These are phyloP conservation scores for Tarenaya hassleriana DNA, from an alignment of 345 rosid species.

Conservation along the genomic window DNA sequence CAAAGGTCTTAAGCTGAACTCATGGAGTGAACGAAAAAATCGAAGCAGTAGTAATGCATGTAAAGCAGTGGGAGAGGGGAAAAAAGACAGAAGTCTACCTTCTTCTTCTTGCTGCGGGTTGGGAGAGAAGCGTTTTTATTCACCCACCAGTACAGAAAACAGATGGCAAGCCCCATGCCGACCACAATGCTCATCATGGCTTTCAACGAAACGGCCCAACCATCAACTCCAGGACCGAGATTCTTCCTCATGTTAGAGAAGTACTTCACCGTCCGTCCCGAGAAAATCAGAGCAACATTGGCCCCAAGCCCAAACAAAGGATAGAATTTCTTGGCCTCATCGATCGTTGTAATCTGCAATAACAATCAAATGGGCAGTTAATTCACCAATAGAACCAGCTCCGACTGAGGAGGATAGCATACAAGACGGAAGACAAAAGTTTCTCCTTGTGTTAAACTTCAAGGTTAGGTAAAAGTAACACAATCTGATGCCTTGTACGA, in stretches of 20 bases:
- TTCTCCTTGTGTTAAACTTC: too few relatives aligned
- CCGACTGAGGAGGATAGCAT: too few relatives aligned
- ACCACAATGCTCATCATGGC: slow-evolving; percentile 98
- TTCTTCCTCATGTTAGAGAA: slow-evolving; percentile 76
- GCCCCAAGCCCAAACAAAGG: slow-evolving; percentile 98
- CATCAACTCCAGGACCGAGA: slow-evolving; percentile 98
- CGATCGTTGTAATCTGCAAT: slow-evolving; percentile 90
- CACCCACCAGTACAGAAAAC: slow-evolving; percentile 93
- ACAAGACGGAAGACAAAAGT: too few relatives aligned
- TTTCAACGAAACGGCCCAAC: slow-evolving; percentile 93
- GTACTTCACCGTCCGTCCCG: slow-evolving; percentile 94
- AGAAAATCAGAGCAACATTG: slow-evolving; percentile 82
- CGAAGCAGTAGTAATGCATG: too few relatives aligned
- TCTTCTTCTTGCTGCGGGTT: slow-evolving; percentile 90
- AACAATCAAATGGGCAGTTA: too few relatives aligned
- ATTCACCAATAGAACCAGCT: slow-evolving; percentile 2
- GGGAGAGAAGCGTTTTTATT: slow-evolving; percentile 72
- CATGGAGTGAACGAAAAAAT: too few relatives aligned
- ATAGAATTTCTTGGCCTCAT: slow-evolving; percentile 90
- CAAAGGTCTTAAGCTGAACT: too few relatives aligned
- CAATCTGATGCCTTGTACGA: too few relatives aligned
- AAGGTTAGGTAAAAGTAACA: too few relatives aligned
- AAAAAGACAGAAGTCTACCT: slow-evolving; percentile 43
- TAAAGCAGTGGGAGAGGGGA: not conserved
- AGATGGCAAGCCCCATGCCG: slow-evolving; percentile 74